Conservation (phyloP, 176 grass and related monocot species). For the Rhynchospora tenuis region DNA sequence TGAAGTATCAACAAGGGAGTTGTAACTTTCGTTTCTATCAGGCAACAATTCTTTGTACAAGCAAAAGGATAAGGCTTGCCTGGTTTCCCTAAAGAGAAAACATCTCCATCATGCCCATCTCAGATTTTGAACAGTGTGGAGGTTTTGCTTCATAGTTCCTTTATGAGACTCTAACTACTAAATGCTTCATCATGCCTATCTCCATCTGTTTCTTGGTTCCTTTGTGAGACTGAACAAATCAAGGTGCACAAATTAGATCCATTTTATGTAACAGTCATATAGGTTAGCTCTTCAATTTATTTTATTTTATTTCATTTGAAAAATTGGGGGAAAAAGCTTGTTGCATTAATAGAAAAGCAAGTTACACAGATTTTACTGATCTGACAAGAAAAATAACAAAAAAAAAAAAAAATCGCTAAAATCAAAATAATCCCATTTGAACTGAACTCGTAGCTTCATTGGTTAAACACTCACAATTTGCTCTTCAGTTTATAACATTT, state of each 20-base stretch:
- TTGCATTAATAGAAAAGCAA: too few relatives aligned
- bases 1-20: not conserved
- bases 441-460: too few relatives aligned
- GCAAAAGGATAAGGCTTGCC: slow-evolving; percentile 24
- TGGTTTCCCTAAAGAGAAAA: slow-evolving; percentile 79
- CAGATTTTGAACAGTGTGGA: slow-evolving; percentile 77
- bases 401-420: too few relatives aligned
- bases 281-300: not conserved
- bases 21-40: not conserved
- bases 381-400: too few relatives aligned
- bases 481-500: too few relatives aligned
- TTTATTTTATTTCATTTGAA: too few relatives aligned
- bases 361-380: too few relatives aligned
- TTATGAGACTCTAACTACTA: slow-evolving; percentile 36
- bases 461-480: too few relatives aligned
- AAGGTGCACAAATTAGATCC: not conserved
- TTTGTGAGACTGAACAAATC: slow-evolving; percentile 10
- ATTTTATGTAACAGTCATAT: not conserved
- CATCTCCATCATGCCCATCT: slow-evolving; percentile 78
- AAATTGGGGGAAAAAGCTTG: too few relatives aligned
- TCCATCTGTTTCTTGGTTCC: slow-evolving; percentile 41
- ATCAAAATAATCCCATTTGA: too few relatives aligned
- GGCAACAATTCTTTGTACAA: not conserved
- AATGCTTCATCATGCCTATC: slow-evolving; percentile 57
- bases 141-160: slow-evolving; percentile 30